Evolutionary conservation across 2,329 filamentous ascomycete species (phyloP).

Genomic region (Dothidotthia symphoricarpi): DNA sequence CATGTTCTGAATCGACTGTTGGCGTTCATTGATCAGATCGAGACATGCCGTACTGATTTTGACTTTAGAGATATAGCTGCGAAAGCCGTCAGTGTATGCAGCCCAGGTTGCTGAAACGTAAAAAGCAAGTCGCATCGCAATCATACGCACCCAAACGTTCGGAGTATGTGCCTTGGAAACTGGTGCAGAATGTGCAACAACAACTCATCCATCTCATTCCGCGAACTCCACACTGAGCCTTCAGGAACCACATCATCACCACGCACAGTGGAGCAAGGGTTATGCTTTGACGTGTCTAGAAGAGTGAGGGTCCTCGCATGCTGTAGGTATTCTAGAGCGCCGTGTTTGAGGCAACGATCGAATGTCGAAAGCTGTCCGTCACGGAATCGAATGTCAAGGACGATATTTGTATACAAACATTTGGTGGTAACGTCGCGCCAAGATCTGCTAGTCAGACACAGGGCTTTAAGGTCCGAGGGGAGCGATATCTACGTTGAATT

Average conservation of each 20-base stretch:
- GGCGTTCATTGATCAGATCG: not conserved
- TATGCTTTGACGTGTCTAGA: not conserved
- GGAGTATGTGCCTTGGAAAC: conserved; percentile 5
- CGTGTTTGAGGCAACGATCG: conserved; percentile 2
- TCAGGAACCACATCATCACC: not conserved
- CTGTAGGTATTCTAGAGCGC: conserved; percentile 4
- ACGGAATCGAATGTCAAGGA: conserved; percentile 2
- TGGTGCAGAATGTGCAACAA: conserved; percentile 2
- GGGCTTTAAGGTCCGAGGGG: conserved; percentile 6
- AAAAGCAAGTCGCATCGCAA: not conserved
- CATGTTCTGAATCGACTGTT: not conserved
- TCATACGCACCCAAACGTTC: conserved; percentile 4
- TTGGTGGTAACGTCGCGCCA: conserved; percentile 6
- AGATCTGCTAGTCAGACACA: conserved; percentile 4
- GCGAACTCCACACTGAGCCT: not conserved
- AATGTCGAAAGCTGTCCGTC: conserved; percentile 3
- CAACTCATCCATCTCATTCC: not conserved
- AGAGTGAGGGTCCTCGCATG: conserved; percentile 5
- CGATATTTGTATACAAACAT: conserved; percentile 5
- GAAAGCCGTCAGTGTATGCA: not conserved
- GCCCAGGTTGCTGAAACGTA: not conserved
- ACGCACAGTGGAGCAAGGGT: not conserved
- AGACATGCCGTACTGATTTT: not conserved
- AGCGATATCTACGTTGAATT: conserved; percentile 2
- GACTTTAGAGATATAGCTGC: conserved; percentile 1